Percentiles rank a stretch among this genome's conserved stretches.
Evolutionary conservation across 2,329 filamentous ascomycete species (phyloP).

Genomic region (Clonostachys chloroleuca): DNA sequence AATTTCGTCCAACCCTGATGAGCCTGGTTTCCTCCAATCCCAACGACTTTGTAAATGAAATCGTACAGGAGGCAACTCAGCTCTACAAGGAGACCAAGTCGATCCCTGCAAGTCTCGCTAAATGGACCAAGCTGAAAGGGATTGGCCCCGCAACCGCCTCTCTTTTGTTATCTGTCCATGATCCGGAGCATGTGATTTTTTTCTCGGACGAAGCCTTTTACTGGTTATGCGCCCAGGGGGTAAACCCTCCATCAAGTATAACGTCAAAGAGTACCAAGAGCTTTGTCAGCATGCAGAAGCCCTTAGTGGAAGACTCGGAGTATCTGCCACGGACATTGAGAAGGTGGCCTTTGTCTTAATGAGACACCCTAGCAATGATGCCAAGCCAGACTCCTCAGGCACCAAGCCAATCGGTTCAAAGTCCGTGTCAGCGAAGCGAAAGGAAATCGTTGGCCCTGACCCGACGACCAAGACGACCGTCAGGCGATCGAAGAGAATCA

Average conservation of each 20-base stretch:
- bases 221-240: constrained; percentile 59
- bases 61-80: constrained; percentile 47
- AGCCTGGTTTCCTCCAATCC: constrained; percentile 60
- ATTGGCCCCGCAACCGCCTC: constrained; percentile 79
- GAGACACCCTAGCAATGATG: constrained; percentile 23
- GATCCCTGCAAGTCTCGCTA: constrained; percentile 42
- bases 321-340: constrained; percentile 60
- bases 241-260: constrained; percentile 61
- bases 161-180: constrained; percentile 63
- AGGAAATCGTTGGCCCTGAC: background rate
- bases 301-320: constrained; percentile 43
- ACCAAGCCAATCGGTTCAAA: background rate
- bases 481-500: constrained; percentile 6
- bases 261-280: constrained; percentile 60
- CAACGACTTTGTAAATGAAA: constrained; percentile 33
- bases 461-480: background rate
- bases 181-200: constrained; percentile 59
- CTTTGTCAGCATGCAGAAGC: constrained; percentile 38
- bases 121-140: constrained; percentile 60
- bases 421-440: constrained; percentile 4
- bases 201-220: constrained; percentile 78
- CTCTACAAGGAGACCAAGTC: constrained; percentile 32
- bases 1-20: constrained; percentile 57
- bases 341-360: constrained; percentile 68
- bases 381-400: background rate